These are phyloP conservation scores for Zygosaccharomyces kombuchaensis DNA, from an alignment of 805 yeast species.

Conservation along the genomic window DNA sequence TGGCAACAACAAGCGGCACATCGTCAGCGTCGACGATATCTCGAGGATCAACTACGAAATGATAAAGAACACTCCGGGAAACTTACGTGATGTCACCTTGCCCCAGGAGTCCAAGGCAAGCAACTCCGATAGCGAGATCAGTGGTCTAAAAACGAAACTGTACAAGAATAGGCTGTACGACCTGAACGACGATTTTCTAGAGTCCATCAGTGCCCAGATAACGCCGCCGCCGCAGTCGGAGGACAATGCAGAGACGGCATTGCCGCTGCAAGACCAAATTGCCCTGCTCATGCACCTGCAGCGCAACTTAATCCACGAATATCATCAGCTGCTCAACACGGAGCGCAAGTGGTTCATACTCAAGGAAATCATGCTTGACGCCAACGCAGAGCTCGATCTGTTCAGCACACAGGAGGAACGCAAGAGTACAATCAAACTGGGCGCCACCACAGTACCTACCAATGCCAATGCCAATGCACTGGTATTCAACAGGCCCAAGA, in stretches of 20 bases:
- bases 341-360: slow-evolving; percentile 33
- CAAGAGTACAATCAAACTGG: slow-evolving; percentile 11
- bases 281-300: slow-evolving; percentile 24
- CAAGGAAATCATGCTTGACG: slow-evolving; percentile 32
- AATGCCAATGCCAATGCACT: slow-evolving; percentile 18
- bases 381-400: slow-evolving; percentile 33
- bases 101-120: slow-evolving; percentile 7
- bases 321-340: slow-evolving; percentile 15
- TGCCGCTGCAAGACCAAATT: slow-evolving; percentile 15
- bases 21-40: slow-evolving; percentile 32
- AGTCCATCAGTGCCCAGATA: slow-evolving; percentile 11
- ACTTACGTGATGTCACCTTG: slow-evolving; percentile 9
- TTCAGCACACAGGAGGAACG: slow-evolving; percentile 23
- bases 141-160: slow-evolving; percentile 21
- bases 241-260: neutral
- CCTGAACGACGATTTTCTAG: slow-evolving; percentile 28
- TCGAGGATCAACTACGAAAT: slow-evolving; percentile 34
- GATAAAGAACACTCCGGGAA: slow-evolving; percentile 34
- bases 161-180: slow-evolving; percentile 28
- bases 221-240: neutral
- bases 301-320: slow-evolving; percentile 18
- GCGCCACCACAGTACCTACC: slow-evolving; percentile 17
- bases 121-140: slow-evolving; percentile 21
- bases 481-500: slow-evolving; percentile 21
- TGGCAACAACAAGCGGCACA: slow-evolving; percentile 27